Base-by-base conservation (phyloP, 148 eudicot species). In the Chenopodium album region DNA sequence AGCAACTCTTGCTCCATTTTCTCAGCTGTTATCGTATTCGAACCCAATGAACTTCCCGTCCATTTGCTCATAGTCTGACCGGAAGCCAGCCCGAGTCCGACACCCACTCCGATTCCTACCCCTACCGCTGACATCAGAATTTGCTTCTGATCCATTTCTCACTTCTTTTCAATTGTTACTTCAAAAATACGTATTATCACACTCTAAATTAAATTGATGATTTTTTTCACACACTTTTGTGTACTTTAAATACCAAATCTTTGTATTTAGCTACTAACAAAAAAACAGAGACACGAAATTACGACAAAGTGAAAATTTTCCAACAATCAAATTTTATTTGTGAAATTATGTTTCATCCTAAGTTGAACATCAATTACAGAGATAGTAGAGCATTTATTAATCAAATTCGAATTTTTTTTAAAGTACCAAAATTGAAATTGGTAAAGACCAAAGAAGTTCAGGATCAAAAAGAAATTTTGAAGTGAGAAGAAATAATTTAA, bases 61-160 rank as follows among this genome's bases (percentile, higher is more conserved):
- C 93, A 93, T 79, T 82, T 91, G 81, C 89, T 85, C 62, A 90
- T 86, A 65, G 91, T 88, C 82, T 91, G 94, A 41, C 98, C 98
- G 0, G 97, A 90, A 3, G 94, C 97, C 83, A 93, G 75, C 54
- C 99, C 99, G 3, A 95, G 66, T 65, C 99, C 99, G 7, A 95
- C 94, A 44, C 98, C 98, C 0, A 94, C 92, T 10, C 99, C 98
- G 34, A 95, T 87, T 46, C 98, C 98, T 6, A 95, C 97, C 0
- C 98, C 89, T 82, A 94, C 89, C 46, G 99, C 97, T 1, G 95
- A 90, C 97, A 95, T 90, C 73, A 92, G 76, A 11, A 90, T 37
- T 71, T 89, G 89, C 28, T 94, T 92, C 81, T 90, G 90, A 60
- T 95, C 99, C 99, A 95, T 95, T 66, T 84, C 26, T 73, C 29